Percentiles rank a stretch among this genome's conserved stretches.
Conservation (phyloP, 176 grass and related monocot genomes). For the Oryza brachyantha region DNA sequence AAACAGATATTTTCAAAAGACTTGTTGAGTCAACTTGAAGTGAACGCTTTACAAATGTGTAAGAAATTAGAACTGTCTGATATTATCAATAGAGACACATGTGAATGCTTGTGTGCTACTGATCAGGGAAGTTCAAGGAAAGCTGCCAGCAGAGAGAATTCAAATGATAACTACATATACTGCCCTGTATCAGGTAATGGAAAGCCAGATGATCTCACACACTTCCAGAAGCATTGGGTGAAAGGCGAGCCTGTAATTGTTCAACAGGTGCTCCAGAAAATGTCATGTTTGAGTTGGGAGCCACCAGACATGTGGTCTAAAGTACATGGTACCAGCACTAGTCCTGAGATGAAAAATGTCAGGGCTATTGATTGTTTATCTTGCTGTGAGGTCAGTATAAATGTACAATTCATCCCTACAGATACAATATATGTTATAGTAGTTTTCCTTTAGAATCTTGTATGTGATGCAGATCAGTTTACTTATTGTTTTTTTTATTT, state of each 20-base stretch:
- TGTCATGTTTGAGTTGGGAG: conserved; percentile 51
- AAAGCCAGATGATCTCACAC: conserved; percentile 46
- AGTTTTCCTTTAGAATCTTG: background rate
- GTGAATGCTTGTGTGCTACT: conserved; percentile 35
- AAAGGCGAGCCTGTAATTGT: conserved; percentile 86
- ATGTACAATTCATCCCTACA: background rate
- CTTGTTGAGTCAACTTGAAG: conserved; percentile 44
- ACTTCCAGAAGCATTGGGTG: conserved; percentile 81
- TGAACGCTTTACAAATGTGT: conserved; percentile 12
- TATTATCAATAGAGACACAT: conserved; percentile 19
- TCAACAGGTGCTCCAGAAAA: conserved; percentile 46
- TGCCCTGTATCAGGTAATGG: conserved; percentile 45
- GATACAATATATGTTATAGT: background rate
- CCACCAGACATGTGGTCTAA: conserved; percentile 61
- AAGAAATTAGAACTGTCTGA: conserved; percentile 17
- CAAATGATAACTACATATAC: conserved; percentile 62
- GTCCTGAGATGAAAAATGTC: conserved; percentile 27
- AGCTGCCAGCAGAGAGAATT: conserved; percentile 55
- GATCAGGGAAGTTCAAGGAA: conserved; percentile 44
- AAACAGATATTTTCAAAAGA: conserved; percentile 47
- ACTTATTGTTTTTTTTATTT: background rate
- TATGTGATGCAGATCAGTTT: background rate
- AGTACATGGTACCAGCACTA: conserved; percentile 21
- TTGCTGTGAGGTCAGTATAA: conserved; percentile 64
- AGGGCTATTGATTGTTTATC: conserved; percentile 53